phyloP scores from a whole-genome alignment of 177 flowering plant species.

The Vitis hybrid region DNA sequence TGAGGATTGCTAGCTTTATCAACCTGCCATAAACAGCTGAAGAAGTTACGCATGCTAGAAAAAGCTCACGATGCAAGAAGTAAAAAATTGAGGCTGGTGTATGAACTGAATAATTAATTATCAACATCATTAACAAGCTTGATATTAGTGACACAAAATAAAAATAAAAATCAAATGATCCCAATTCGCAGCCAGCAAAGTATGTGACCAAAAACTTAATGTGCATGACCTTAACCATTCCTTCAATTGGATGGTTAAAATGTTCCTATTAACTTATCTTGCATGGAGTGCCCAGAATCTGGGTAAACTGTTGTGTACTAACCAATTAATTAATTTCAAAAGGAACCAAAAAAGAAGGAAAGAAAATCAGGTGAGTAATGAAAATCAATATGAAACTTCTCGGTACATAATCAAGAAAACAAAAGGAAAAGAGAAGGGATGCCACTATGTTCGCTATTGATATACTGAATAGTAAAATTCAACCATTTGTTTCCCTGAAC shows the following conservation, averaged over 20 bases:
- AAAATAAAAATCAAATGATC: neutral
- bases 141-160: neutral
- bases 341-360: neutral
- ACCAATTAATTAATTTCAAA: neutral
- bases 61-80: too few relatives aligned
- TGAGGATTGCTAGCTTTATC: conserved; percentile 68
- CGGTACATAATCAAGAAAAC: neutral
- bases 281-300: too few relatives aligned
- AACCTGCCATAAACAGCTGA: conserved; percentile 47
- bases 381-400: neutral
- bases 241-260: too few relatives aligned
- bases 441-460: neutral
- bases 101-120: neutral
- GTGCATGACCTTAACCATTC: too few relatives aligned
- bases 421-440: conserved; percentile 3
- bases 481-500: neutral
- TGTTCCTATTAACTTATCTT: too few relatives aligned
- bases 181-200: too few relatives aligned
- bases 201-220: too few relatives aligned
- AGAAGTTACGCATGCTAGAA: too few relatives aligned
- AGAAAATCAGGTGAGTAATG: neutral
- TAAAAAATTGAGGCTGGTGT: too few relatives aligned
- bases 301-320: neutral
- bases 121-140: neutral
- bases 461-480: neutral